Base-by-base conservation (phyloP, 176 grass and related monocot genomes). In the Cocos nucifera region DNA sequence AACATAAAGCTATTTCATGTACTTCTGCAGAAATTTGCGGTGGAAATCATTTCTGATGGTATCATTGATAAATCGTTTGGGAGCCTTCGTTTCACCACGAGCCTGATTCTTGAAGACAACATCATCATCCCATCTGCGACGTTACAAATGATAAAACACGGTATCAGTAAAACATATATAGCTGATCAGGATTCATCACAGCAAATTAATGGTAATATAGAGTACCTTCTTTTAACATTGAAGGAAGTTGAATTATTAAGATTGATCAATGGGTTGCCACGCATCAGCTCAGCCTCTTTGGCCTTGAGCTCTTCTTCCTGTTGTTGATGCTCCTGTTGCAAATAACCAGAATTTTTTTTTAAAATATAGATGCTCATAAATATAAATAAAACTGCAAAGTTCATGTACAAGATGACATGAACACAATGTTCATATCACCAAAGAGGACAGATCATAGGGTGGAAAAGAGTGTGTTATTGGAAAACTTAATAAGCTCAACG, bases 11-110 rank as follows among this genome's bases (percentile, higher is more conserved):
- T 75, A 97, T 59, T 98, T 98, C 87, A 98, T 92, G 82, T 98
- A 98, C 63, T 86, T 86, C 54, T 98, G 84, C 82, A 98, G 59
- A 65, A 98, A 98, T 61, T 98, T 91, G 25, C 84, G 93, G 27
- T 97, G 93, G 73, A 97, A 97, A 68, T 97, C 93, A 28, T 78
- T 97, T 55, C 92, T 88, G 62, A 97, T 91, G 21, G 93, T 91
- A 56, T 97, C 92, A 10, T 91, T 97, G 58, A 97, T 88, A 75
- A 97, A 97, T 55, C 92, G 78, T 59, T 97, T 91, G 0, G 87
- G 78, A 22, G 87, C 74, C 81, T 91, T 97, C 17, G 84, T 73
- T 76, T 91, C 87, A 54, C 93, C 87, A 39, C 93, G 81, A 23
- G 87, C 69, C 79, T 97, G 93, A 59, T 97, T 97, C 76, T 88